These are phyloP conservation scores for Pythium brachiatum DNA, from an alignment of 352 stramenopile genomes.

Conservation along the genomic window DNA sequence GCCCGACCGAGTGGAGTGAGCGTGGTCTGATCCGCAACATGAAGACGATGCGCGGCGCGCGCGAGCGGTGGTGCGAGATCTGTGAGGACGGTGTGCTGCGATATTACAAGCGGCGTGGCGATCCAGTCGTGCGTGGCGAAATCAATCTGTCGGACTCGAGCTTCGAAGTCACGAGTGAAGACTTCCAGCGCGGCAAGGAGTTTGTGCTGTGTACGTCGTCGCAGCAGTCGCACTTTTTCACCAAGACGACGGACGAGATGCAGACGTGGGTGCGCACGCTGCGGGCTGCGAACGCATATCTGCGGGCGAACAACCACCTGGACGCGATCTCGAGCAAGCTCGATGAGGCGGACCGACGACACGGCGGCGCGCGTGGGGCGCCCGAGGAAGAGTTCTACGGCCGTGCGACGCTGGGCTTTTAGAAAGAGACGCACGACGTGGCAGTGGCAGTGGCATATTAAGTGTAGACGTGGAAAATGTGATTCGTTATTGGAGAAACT, in stretches of 20 bases:
- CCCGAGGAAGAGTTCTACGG: slow-evolving; percentile 84
- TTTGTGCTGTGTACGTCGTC: slow-evolving; percentile 80
- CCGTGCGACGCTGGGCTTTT: slow-evolving; percentile 79
- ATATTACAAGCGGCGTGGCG: slow-evolving; percentile 87
- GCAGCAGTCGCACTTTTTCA: slow-evolving; percentile 88
- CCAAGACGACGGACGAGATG: slow-evolving; percentile 64
- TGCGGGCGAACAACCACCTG: slow-evolving; percentile 47
- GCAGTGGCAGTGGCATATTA: neutral
- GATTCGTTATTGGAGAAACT: neutral
- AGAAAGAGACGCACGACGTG: slow-evolving; percentile 13
- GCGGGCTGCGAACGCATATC: slow-evolving; percentile 59
- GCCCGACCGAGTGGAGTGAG: slow-evolving; percentile 82
- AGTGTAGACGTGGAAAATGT: slow-evolving; percentile 3
- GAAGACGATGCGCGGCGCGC: slow-evolving; percentile 82
- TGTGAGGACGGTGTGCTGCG: slow-evolving; percentile 64
- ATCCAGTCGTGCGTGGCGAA: slow-evolving; percentile 76
- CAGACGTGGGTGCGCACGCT: slow-evolving; percentile 79
- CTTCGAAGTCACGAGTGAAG: slow-evolving; percentile 82
- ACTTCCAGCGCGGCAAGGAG: slow-evolving; percentile 67
- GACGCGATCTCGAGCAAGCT: slow-evolving; percentile 32
- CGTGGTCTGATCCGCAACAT: slow-evolving; percentile 76
- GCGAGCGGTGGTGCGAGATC: slow-evolving; percentile 85
- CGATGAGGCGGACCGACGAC: slow-evolving; percentile 27
- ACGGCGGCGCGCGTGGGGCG: slow-evolving; percentile 26
- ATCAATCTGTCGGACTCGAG: slow-evolving; percentile 77